Evolutionary conservation across 495 filamentous ascomycete genomes (phyloP).

Genomic region (Daldinia bambusicola): DNA sequence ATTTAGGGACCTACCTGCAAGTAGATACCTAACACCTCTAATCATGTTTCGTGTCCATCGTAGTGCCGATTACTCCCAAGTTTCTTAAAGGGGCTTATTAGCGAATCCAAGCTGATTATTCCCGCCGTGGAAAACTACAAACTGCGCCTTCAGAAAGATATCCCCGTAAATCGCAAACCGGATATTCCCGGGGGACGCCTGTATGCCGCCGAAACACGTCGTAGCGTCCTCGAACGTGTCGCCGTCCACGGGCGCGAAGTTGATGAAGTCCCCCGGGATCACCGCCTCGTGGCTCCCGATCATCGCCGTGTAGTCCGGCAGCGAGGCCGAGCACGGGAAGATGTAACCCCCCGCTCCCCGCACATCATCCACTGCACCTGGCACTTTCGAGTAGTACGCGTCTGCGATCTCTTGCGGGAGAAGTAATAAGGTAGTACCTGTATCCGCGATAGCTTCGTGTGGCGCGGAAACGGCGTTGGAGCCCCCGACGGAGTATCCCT

Average conservation of each 20-base stretch:
- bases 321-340: conserved; percentile 69
- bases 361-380: conserved; percentile 60
- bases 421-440: conserved; percentile 79
- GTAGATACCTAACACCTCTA: not conserved
- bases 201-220: conserved; percentile 74
- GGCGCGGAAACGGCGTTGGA: conserved; percentile 21
- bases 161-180: conserved; percentile 82
- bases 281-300: conserved; percentile 67
- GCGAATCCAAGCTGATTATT: conserved; percentile 71
- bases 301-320: conserved; percentile 70
- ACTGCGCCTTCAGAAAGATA: conserved; percentile 85
- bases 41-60: too few species aligned
- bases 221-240: conserved; percentile 51
- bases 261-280: conserved; percentile 70
- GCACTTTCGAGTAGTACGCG: conserved; percentile 74
- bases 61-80: not conserved
- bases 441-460: conserved; percentile 65
- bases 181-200: conserved; percentile 66
- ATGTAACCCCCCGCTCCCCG: conserved; percentile 72
- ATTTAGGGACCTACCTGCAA: not conserved
- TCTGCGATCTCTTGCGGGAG: conserved; percentile 66
- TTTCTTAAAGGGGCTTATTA: conserved; percentile 50
- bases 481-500: conserved; percentile 68
- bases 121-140: conserved; percentile 76
- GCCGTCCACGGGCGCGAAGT: conserved; percentile 63